These are phyloP conservation scores for Hapsidospora chrysogenum DNA, from an alignment of 495 filamentous ascomycete genomes.

Conservation along the genomic window DNA sequence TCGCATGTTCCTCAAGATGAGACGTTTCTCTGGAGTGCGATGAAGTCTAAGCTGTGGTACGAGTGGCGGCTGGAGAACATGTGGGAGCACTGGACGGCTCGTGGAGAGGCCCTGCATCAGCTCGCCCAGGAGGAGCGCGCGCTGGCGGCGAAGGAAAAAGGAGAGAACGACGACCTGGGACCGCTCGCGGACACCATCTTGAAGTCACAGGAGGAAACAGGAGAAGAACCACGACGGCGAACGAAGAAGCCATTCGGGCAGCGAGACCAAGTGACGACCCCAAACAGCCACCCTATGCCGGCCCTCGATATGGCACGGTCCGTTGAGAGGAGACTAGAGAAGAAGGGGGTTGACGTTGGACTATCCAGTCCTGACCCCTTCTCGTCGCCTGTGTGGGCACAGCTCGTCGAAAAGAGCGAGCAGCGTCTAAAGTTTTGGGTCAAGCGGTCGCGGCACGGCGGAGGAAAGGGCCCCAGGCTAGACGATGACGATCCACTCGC, in stretches of 20 bases:
- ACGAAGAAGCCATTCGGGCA: no score
- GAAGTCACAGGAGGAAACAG: no score
- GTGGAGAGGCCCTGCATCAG: constrained; percentile 22
- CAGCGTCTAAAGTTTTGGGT: no score
- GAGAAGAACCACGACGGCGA: background rate
- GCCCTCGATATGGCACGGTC: background rate
- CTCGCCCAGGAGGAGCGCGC: constrained; percentile 25
- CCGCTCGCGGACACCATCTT: no score
- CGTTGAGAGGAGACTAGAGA: background rate
- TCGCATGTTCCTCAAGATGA: no score
- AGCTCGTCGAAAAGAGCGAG: no score
- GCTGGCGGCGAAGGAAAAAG: constrained; percentile 17
- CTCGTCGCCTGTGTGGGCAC: background rate
- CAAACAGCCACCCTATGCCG: background rate
- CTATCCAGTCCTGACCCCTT: background rate
- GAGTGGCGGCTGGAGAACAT: constrained; percentile 1
- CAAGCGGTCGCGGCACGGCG: no score
- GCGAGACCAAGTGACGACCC: background rate
- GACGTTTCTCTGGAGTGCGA: constrained; percentile 1
- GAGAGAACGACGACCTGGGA: background rate
- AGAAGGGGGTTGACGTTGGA: background rate
- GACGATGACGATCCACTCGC: no score
- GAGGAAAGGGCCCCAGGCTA: no score
- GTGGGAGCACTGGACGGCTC: constrained; percentile 10
- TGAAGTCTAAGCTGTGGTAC: background rate